Conservation (phyloP, 169 alveolate species). For the Cryptosporidium felis region DNA sequence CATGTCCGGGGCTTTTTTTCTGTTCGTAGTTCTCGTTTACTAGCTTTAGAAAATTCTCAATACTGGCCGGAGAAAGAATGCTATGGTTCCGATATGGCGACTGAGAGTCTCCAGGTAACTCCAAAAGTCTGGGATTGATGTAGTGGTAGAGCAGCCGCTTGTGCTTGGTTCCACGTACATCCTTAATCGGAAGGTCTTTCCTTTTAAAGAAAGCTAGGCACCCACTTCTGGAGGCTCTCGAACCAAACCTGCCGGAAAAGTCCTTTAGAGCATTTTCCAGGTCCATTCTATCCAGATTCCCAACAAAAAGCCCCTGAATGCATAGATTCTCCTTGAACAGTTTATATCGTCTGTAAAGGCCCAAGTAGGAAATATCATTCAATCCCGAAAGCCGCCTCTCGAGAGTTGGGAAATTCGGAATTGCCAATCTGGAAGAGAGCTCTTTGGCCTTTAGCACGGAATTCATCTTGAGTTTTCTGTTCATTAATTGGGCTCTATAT, state of each 20-base stretch:
- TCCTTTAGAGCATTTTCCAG: background rate
- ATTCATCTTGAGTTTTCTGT: background rate
- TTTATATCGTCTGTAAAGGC: background rate
- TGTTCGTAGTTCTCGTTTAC: slow-evolving; percentile 8
- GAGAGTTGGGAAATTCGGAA: slow-evolving; percentile 28
- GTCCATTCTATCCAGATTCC: slow-evolving; percentile 3
- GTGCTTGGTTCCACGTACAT: background rate
- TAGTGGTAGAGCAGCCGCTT: slow-evolving; percentile 5
- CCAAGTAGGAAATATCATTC: background rate
- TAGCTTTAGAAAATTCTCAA: background rate
- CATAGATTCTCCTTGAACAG: slow-evolving; percentile 15
- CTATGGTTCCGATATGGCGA: too few species aligned
- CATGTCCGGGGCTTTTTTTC: background rate
- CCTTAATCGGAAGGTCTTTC: background rate
- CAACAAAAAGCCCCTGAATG: slow-evolving; percentile 26
- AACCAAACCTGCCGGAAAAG: background rate
- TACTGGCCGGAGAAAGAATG: too few species aligned
- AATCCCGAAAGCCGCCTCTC: background rate
- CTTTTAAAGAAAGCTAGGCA: background rate
- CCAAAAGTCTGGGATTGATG: background rate
- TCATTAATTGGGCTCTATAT: background rate
- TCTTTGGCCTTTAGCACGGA: slow-evolving; percentile 26
- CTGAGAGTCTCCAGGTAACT: background rate
- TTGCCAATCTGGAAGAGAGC: slow-evolving; percentile 15
- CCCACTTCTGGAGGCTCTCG: background rate